Conservation (phyloP, 306 rosid genomes). For the Inga leiocalycina region DNA sequence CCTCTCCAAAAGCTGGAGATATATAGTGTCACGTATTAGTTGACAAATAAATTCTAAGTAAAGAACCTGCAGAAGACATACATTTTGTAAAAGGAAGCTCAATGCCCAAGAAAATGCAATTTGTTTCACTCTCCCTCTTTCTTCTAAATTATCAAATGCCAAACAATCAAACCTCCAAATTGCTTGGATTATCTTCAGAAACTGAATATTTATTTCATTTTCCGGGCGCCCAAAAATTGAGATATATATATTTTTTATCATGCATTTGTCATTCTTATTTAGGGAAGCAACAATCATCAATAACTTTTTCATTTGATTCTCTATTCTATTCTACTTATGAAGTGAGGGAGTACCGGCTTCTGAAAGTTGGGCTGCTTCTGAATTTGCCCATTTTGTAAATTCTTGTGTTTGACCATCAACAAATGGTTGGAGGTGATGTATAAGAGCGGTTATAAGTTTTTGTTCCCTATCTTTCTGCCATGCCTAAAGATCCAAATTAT, state of each 20-base stretch:
- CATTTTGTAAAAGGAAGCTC: background rate
- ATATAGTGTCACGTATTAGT: constrained; percentile 13
- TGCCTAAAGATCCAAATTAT: constrained; percentile 39
- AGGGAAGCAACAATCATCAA: too few relatives aligned
- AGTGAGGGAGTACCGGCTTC: constrained; percentile 53
- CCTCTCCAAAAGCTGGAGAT: constrained; percentile 88
- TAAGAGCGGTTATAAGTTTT: constrained; percentile 60
- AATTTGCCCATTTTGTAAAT: constrained; percentile 68
- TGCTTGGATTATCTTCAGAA: too few relatives aligned
- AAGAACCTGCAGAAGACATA: background rate
- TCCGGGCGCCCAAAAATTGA: too few relatives aligned
- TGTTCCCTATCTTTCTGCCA: constrained; percentile 83
- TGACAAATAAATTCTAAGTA: background rate
- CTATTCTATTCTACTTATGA: too few relatives aligned
- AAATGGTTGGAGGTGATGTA: constrained; percentile 70
- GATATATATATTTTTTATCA: too few relatives aligned
- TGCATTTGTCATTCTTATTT: too few relatives aligned
- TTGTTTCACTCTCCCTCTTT: background rate
- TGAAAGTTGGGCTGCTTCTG: constrained; percentile 80
- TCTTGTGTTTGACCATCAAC: constrained; percentile 69
- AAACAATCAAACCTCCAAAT: too few relatives aligned
- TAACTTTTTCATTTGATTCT: too few relatives aligned
- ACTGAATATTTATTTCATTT: too few relatives aligned
- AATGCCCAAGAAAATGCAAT: background rate
- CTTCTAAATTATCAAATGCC: too few relatives aligned